These are phyloP conservation scores for Zea mays DNA, from an alignment of 176 grass and related monocot genomes.

Conservation along the genomic window DNA sequence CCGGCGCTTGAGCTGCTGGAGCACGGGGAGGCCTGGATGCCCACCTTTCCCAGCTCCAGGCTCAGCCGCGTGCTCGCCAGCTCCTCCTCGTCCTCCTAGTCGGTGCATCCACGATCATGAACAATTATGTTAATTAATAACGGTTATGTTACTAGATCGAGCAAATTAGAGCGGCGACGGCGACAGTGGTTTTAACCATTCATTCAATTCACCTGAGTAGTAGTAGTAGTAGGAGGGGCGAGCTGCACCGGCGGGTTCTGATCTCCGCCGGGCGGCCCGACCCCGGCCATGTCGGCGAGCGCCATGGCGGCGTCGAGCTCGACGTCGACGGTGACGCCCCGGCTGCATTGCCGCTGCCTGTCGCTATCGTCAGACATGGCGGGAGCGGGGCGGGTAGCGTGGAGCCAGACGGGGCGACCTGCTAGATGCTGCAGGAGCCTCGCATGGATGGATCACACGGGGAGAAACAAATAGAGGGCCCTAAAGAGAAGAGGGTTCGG, in stretches of 20 bases:
- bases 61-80: conserved; percentile 44
- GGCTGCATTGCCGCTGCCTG: conserved; percentile 44
- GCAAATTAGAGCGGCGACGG: background rate
- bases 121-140: background rate
- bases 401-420: background rate
- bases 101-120: background rate
- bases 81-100: conserved; percentile 32
- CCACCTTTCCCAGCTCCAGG: conserved; percentile 53
- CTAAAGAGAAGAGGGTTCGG: no score
- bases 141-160: background rate
- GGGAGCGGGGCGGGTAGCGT: background rate
- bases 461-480: background rate
- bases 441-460: background rate
- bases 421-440: background rate
- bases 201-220: background rate
- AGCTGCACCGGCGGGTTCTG: background rate
- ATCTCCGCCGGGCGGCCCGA: background rate
- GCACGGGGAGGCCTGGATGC: conserved; percentile 41
- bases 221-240: background rate
- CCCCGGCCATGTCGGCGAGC: conserved; percentile 61
- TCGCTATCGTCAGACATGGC: conserved; percentile 48
- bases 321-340: conserved; percentile 42
- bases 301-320: conserved; percentile 80
- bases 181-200: background rate
- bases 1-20: conserved; percentile 46